Base-by-base conservation (phyloP, 2,329 filamentous ascomycete genomes). In the Paradendryphiella salina region DNA sequence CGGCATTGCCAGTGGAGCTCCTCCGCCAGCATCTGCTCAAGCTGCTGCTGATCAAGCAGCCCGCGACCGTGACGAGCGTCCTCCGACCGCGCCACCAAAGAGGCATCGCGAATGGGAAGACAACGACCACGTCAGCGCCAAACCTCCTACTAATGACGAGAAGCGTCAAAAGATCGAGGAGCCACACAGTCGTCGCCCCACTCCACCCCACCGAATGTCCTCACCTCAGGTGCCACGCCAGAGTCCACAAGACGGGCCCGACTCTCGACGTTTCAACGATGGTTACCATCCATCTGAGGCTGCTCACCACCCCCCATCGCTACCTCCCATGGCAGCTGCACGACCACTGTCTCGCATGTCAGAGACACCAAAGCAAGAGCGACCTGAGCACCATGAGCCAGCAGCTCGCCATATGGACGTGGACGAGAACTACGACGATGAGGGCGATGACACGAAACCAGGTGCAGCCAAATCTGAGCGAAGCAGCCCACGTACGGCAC, bases 401-500 rank as follows among this genome's bases (percentile, higher is more conserved):
- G 91, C 94, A 28, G 90, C 91, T 15, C 83, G 94, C 17, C 96
- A 96, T 74, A 95, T 99, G 85, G 93, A 97, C 5, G 89, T 97
- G 15, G 92, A 99, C 62, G 94, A 99, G 72, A 89, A 97, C 71
- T 97, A 99, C 66, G 93, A 97, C 71, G 93, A 97, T 66, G 93
- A 92, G 50, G 90, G 85, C 4, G 92, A 96, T 60, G 93, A 96
- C 52, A 88, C 94, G 33, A 85, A 84, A 72, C 73, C 78, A 56
- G 72, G 63, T 13, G 66, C 62, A 1, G 45, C 67, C 35, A 77
- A 77, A 54, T 73, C 76, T 46, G 76, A 77, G 57, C 77, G 75
- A 32, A 74, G 68, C 45, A 79, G 76, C 57, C 77, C 77, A 10
- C 69, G 71, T 38, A 70, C 63, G 32, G 60, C 66, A 23, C 55